Evolutionary conservation across 192 early-diverging fungal species (phyloP).

Genomic region (Linnemannia elongata): DNA sequence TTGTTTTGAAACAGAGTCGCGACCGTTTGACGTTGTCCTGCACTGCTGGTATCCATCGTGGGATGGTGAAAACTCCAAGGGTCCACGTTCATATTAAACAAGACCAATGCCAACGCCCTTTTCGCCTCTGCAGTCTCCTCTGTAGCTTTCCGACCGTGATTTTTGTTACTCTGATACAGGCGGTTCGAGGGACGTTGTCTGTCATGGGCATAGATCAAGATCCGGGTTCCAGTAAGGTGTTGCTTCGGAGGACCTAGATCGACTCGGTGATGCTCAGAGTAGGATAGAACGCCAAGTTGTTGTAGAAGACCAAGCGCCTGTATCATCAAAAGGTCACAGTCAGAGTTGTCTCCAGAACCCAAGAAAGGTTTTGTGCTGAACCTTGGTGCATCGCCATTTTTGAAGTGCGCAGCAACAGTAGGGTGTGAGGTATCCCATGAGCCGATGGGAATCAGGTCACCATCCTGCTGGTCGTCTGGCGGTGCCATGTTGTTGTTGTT

Average conservation of each 20-base stretch:
- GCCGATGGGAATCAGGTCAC: slow-evolving; percentile 29
- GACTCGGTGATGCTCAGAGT: not conserved
- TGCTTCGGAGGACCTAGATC: not conserved
- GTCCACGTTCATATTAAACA: slow-evolving; percentile 37
- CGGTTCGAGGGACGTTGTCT: not conserved
- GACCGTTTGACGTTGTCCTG: not conserved
- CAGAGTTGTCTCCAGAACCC: not conserved
- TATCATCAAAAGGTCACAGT: slow-evolving; percentile 3
- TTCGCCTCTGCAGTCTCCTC: not conserved
- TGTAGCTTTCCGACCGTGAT: not conserved
- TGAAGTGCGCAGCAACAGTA: not conserved
- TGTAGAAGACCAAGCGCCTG: slow-evolving; percentile 5
- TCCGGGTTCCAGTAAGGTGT: not conserved
- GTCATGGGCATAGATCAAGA: slow-evolving; percentile 30
- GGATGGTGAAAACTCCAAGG: slow-evolving; percentile 12
- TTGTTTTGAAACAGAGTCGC: slow-evolving; percentile 20
- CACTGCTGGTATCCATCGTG: not conserved
- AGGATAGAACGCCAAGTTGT: slow-evolving; percentile 7
- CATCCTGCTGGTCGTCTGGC: not conserved
- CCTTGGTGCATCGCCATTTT: not conserved
- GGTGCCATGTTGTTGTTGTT: not conserved
- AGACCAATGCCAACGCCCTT: slow-evolving; percentile 18
- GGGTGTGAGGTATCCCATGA: slow-evolving; percentile 34
- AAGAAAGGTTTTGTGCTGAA: slow-evolving; percentile 16
- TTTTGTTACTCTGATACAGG: not conserved